Base-by-base conservation (phyloP, 495 filamentous ascomycete genomes). In the Penicillium psychrofluorescens region DNA sequence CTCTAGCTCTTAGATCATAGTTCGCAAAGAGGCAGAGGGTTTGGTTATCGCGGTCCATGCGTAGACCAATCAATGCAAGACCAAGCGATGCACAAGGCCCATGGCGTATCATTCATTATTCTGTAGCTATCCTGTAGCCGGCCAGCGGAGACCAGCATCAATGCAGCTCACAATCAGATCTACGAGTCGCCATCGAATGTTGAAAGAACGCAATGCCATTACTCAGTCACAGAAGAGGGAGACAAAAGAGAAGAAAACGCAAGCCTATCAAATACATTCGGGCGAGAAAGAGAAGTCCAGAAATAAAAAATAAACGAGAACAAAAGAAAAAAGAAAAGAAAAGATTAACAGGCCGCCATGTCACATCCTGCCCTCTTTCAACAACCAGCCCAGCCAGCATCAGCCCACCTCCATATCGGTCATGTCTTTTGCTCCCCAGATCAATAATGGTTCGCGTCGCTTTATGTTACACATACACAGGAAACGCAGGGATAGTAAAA, bases 391-490 rank as follows among this genome's bases (percentile, higher is more conserved):
- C 41, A 37, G 34, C n/a, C 40, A 37, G 38, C 48, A 38, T 47
- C 32, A 40, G 16, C 49, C 37, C 31, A 38, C 38, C 27, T 12
- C 39, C 51, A 39, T 44, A 40, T 40, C 44, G 44, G 46, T 43
- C 46, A 33, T 54, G 46, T 52, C 45, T 61, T 62, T 62, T 54
- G 48, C 52, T 44, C 47, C 48, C 53, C 50, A 46, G 35, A 49
- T 40, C 51, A 46, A 51, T 56, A 59, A 58, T 22, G 22, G 22
- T 22, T 62, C 61, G 55, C 50, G 49, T 64, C 57, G 58, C 55
- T 62, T 58, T 59, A 66, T 66, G 62, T 59, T 67, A 68, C 63
- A 68, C 55, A 63, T 63, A 54, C 60, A 53, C 32, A 34, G 49
- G 47, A 42, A 53, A 49, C 31, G 40, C 41, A 40, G 34, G 38